Base-by-base conservation (phyloP, 116 monocot species). In the Dioscorea cayenensis region DNA sequence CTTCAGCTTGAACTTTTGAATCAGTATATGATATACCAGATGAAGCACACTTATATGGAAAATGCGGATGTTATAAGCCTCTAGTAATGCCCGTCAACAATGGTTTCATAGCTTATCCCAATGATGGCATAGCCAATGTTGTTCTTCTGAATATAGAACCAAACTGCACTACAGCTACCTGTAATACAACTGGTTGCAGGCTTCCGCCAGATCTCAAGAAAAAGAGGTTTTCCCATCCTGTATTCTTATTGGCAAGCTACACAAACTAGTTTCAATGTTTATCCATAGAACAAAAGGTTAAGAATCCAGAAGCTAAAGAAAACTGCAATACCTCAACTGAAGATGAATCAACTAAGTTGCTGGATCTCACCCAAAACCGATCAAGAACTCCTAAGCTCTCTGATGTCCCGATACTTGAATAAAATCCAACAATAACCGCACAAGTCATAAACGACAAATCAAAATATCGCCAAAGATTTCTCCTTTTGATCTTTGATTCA, bases 101-200 rank as follows among this genome's bases (percentile, higher is more conserved):
- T 86, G 16, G 90, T 55, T 5, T 97, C 93, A 59, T 97, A 97
- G 68, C 91, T 93, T 68, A 97, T 75, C 1, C 97, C 97, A 23
- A 97, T 90, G 23, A 81, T 61, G 18, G 81, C 22, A 23, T 97
- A 97, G 8, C 90, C 83, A 27, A 93, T 81, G 66, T 83, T 79
- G 32, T 86, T 90, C 85, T 93, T 97, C 64, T 93, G 94, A 67
- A 99, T 90, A 78, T 79, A 86, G 74, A 88, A 90, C 93, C 94
- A 93, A 70, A 93, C 80, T 20, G 75, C 61, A 27, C 77, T 74
- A 74, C 97, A 99, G 28, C 88, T 66, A 23, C 75, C 86, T 55
- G 93, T 99, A 67, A 93, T 75, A 48, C 82, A 84, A 64, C 86
- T 93, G 12, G 76, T 93, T 1, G 90, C 97, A 25, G 97, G 97